Evolutionary conservation across 768 basidiomycete species (phyloP).

Genomic region (Pisolithus tinctorius): DNA sequence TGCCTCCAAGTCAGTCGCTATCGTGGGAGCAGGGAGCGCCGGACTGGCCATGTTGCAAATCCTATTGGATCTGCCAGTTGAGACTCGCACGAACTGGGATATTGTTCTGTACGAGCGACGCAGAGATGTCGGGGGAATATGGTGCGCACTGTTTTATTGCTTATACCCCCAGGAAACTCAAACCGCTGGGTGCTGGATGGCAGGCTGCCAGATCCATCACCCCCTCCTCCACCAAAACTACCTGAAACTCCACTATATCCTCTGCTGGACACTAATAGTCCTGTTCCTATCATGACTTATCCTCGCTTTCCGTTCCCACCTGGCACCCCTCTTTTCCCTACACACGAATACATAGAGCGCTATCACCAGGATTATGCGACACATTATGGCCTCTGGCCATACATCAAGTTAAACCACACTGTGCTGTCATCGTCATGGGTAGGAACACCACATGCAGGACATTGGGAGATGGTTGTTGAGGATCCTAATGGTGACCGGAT

Average conservation of each 20-base stretch:
- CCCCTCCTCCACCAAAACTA: conserved; percentile 37
- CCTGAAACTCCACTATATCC: conserved; percentile 54
- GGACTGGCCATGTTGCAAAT: conserved; percentile 49
- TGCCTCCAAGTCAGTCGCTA: conserved; percentile 42
- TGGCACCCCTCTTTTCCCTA: conserved; percentile 44
- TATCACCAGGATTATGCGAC: conserved; percentile 42
- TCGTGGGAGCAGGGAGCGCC: conserved; percentile 53
- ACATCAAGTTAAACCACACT: conserved; percentile 38
- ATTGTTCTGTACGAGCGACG: conserved; percentile 50
- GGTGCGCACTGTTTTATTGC: conserved; percentile 28
- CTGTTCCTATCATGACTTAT: conserved; percentile 52
- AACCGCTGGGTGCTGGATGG: not conserved
- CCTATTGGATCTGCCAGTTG: conserved; percentile 39
- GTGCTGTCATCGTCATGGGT: conserved; percentile 39
- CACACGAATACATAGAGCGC: conserved; percentile 36
- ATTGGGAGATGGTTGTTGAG: conserved; percentile 39
- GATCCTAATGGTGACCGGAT: conserved; percentile 14
- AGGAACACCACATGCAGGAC: conserved; percentile 30
- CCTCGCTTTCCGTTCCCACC: conserved; percentile 48
- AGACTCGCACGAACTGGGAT: conserved; percentile 33
- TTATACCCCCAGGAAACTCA: not conserved
- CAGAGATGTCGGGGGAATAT: conserved; percentile 48
- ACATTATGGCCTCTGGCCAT: conserved; percentile 32
- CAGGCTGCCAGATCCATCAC: conserved; percentile 30
- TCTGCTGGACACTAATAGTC: conserved; percentile 46